Evolutionary conservation across 306 rosid species (phyloP).

Genomic region (Sophora flavescens): DNA sequence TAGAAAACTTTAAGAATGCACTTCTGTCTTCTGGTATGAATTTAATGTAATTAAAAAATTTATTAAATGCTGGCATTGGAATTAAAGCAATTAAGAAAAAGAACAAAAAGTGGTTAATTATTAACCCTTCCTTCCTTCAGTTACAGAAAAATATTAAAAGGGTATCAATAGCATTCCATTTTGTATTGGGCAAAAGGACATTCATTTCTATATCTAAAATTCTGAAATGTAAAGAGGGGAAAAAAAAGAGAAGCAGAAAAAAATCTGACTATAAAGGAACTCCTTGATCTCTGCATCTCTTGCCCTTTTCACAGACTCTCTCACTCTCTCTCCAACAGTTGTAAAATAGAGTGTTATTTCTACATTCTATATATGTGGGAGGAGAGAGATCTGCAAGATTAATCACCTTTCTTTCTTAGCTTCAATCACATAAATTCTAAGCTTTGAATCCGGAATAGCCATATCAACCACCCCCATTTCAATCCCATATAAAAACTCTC

Average conservation of each 20-base stretch:
- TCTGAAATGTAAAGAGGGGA: background rate
- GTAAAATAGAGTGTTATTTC: background rate
- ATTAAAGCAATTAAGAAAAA: background rate
- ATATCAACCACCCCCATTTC: background rate
- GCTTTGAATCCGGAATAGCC: background rate
- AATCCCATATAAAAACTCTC: conserved; percentile 20
- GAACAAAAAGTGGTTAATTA: background rate
- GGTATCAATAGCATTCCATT: background rate
- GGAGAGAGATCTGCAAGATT: conserved; percentile 41
- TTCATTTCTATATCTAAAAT: background rate
- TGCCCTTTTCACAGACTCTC: conserved; percentile 30
- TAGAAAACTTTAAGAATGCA: background rate
- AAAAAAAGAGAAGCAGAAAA: conserved; percentile 10
- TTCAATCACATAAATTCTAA: background rate
- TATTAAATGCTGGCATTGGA: background rate
- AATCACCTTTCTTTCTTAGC: conserved; percentile 3
- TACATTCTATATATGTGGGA: conserved; percentile 24
- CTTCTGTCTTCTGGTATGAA: no score
- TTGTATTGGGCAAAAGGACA: background rate
- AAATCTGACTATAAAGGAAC: conserved; percentile 67
- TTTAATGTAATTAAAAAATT: background rate
- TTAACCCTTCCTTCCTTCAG: background rate
- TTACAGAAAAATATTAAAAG: background rate
- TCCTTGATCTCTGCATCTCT: conserved; percentile 42
- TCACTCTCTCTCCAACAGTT: conserved; percentile 32